Evolutionary conservation across 2,329 filamentous ascomycete genomes (phyloP).

Genomic region (Cercospora janseana): DNA sequence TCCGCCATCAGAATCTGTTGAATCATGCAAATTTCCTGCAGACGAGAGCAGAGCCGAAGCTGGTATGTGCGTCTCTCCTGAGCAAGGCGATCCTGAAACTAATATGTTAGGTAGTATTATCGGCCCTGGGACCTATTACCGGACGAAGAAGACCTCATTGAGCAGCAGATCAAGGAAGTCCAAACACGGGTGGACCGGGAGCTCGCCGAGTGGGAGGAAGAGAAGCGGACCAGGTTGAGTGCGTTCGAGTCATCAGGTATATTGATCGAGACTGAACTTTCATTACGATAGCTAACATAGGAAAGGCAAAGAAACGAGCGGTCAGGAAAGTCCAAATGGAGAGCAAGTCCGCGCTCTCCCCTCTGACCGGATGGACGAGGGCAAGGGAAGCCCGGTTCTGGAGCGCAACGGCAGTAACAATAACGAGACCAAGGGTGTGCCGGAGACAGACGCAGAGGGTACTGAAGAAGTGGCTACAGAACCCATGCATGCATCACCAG

Average conservation of each 20-base stretch:
- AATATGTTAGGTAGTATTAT: constrained; percentile 66
- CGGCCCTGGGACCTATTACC: constrained; percentile 73
- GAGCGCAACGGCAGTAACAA: too few species aligned
- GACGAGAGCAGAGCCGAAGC: constrained; percentile 67
- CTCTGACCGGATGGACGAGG: too few species aligned
- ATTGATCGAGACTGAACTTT: neutral
- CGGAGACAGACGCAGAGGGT: too few species aligned
- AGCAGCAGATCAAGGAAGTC: constrained; percentile 65
- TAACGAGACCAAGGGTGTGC: too few species aligned
- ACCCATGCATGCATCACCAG: too few species aligned
- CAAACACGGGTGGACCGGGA: constrained; percentile 66
- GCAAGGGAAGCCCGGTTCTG: too few species aligned
- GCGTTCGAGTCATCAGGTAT: constrained; percentile 13
- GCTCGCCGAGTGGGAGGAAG: constrained; percentile 58
- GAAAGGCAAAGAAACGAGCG: too few species aligned
- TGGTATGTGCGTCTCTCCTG: constrained; percentile 60
- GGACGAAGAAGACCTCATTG: constrained; percentile 68
- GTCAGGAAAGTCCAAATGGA: too few species aligned
- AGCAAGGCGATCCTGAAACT: neutral
- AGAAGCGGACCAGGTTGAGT: constrained; percentile 23
- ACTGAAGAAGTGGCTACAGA: too few species aligned
- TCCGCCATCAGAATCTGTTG: constrained; percentile 69
- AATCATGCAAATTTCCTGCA: constrained; percentile 69
- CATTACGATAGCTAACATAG: neutral
- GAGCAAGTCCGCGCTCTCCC: too few species aligned